Conservation (phyloP, 2,329 filamentous ascomycete species). For the Chrysoporthe deuterocubensis region DNA sequence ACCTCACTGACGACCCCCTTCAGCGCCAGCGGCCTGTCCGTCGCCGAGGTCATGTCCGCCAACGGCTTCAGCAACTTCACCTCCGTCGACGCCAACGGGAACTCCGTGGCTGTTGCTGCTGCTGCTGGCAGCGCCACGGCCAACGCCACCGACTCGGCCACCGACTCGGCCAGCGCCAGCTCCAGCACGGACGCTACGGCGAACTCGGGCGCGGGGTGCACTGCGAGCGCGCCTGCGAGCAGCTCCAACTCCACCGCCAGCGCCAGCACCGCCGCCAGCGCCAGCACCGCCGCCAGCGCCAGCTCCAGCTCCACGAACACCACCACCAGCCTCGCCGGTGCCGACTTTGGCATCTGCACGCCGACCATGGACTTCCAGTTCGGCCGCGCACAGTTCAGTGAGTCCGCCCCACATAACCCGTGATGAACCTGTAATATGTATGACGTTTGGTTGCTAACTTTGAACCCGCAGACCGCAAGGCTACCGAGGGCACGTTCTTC, state of each 20-base stretch:
- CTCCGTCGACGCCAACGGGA: constrained; percentile 37
- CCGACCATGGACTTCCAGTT: constrained; percentile 25
- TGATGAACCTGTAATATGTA: neutral
- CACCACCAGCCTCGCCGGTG: constrained; percentile 13
- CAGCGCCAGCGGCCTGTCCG: constrained; percentile 59
- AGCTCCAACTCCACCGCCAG: neutral
- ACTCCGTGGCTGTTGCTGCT: constrained; percentile 19
- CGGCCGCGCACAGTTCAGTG: constrained; percentile 20
- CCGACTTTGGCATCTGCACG: constrained; percentile 24
- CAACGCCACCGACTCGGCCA: constrained; percentile 22
- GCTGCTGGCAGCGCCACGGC: constrained; percentile 26
- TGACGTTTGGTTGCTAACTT: neutral
- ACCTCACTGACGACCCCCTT: constrained; percentile 56
- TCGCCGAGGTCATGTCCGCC: constrained; percentile 64
- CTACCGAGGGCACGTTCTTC: constrained; percentile 24
- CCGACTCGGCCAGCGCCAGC: constrained; percentile 21
- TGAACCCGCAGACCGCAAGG: constrained; percentile 7
- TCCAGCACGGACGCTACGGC: neutral
- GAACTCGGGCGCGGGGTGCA: neutral
- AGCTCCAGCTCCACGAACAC: neutral
- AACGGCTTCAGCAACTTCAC: constrained; percentile 66
- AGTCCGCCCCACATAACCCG: neutral
- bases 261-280: neutral
- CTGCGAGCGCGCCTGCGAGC: neutral
- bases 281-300: neutral